Percentiles rank a stretch among this genome's conserved stretches.
Evolutionary conservation across 805 yeast species (phyloP).

Genomic region (fission yeast (Schizosaccharomyces pombe)): DNA sequence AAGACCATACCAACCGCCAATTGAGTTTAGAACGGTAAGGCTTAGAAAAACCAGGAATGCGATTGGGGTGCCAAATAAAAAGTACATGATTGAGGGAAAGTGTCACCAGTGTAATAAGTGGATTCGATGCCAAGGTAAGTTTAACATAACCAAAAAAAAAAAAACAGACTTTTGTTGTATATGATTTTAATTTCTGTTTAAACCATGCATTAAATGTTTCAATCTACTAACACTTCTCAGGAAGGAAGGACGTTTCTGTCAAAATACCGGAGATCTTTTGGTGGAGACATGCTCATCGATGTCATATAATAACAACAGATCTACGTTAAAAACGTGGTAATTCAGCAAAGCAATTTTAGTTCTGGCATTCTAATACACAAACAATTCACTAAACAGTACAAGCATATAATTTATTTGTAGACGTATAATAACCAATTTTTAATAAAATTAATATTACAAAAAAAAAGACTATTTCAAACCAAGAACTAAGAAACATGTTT

Average conservation of each 20-base stretch:
- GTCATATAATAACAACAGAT: neutral
- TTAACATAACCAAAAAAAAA: neutral
- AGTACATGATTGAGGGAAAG: neutral
- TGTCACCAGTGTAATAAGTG: conserved; percentile 3
- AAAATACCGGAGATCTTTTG: conserved; percentile 3
- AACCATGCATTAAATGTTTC: neutral
- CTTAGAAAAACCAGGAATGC: neutral
- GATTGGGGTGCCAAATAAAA: neutral
- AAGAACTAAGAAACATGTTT: conserved; percentile 12
- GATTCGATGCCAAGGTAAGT: conserved; percentile 3
- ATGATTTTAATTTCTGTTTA: neutral
- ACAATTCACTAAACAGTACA: too few species aligned
- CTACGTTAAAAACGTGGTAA: too few species aligned
- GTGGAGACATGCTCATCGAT: conserved; percentile 3
- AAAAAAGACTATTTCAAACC: too few species aligned
- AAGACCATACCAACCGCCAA: conserved; percentile 1
- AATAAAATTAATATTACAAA: too few species aligned
- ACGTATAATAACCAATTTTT: too few species aligned
- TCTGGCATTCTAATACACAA: too few species aligned
- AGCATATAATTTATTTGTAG: too few species aligned
- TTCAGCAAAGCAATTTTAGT: too few species aligned
- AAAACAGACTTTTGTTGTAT: neutral
- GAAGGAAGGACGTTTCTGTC: neutral
- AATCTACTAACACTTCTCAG: neutral
- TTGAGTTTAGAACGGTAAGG: neutral